Base-by-base conservation (phyloP, 139 green algal species). In the Tetraselmis chui region DNA sequence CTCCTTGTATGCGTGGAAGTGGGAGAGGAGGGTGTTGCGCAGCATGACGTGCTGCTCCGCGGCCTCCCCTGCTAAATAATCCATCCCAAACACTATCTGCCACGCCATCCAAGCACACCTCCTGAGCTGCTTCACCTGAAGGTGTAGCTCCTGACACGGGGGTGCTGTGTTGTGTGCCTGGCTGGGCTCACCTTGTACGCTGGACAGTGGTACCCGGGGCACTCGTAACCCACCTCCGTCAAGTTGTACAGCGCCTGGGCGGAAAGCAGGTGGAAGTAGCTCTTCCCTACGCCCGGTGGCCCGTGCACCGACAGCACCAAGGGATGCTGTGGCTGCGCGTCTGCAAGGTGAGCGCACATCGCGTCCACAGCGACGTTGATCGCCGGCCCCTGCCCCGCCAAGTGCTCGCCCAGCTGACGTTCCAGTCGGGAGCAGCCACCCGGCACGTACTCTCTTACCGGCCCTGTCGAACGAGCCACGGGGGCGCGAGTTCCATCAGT, bases 271-370 rank as follows among this genome's bases (percentile, higher is more conserved):
- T 98, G 94, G 24, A 88, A 93, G 84, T 92, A 89, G 0, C 91
- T 96, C 88, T 98, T 98, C 75, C 95, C 95, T 22, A 98, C 93
- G 11, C 95, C 95, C 0, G 95, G 95, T 1, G 93, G 92, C 0
- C 95, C 95, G 82, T 98, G 95, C 1, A 95, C 84, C 0, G 88
- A 94, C 2, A 98, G 84, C 26, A 98, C 88, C 0, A 98, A 88
- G 18, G 95, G 95, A 74, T 93, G 94, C 32, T 29, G 23, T 25
- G 84, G 88, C 31, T 85, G 30, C 2, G 30, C 30, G 28, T 80
- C 25, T 23, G 76, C 27, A 18, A 98, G 28, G 85, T 97, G 93
- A 45, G 95, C 90, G 87, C 94, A 97, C 1, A 97, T 84, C 0
- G 92, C 91, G 75, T 95, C 91, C 0, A 85, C 84, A 0, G 94